A percentile compares a stretch with the other conserved stretches of the same genome.
Conservation (phyloP, 192 early-diverging fungal genomes). For the Geosiphon pyriformis region DNA sequence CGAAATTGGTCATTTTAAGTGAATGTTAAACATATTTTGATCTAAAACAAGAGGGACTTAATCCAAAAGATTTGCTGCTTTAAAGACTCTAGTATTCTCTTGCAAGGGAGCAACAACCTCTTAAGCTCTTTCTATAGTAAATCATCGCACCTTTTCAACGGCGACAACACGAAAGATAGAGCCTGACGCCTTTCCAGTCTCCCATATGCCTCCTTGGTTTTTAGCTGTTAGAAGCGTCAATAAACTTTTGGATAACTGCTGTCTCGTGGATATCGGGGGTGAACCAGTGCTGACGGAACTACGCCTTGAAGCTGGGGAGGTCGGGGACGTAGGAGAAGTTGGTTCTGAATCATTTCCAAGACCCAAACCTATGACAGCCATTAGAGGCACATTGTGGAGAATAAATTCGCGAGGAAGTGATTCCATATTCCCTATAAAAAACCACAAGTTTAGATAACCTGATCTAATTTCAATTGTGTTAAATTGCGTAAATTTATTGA, state of each 20-base stretch:
- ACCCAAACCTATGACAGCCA: conserved; percentile 46
- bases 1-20: no score
- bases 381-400: conserved; percentile 51
- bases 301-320: conserved; percentile 11
- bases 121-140: no score
- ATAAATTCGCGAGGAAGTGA: conserved; percentile 52
- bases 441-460: no score
- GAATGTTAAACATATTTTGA: no score
- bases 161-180: conserved; percentile 24
- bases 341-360: conserved; percentile 29
- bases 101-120: no score
- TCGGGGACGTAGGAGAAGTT: conserved; percentile 24
- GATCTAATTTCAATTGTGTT: no score
- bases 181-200: neutral
- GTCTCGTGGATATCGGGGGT: neutral
- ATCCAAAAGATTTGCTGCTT: no score
- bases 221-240: conserved; percentile 28
- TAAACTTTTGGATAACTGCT: conserved; percentile 16
- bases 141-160: conserved; percentile 32
- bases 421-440: no score
- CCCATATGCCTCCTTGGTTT: conserved; percentile 30
- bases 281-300: conserved; percentile 6
- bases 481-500: no score
- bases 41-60: no score
- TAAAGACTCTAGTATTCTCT: no score